A percentile compares a stretch with the other conserved stretches of the same genome.
phyloP scores from a whole-genome alignment of 129 eudicot species.

The Flaveria bidentis region DNA sequence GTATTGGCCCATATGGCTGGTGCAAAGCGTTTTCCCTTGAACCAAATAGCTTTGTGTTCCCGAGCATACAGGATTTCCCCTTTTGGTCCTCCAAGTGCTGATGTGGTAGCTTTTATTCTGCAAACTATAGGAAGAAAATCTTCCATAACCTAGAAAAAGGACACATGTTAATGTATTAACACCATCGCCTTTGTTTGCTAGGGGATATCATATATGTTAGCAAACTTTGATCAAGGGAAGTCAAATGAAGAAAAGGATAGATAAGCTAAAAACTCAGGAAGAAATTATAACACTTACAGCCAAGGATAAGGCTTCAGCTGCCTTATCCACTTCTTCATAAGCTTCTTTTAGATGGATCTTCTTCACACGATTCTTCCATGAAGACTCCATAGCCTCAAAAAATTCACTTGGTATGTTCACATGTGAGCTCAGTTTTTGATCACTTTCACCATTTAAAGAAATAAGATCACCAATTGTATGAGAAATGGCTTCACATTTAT shows the following conservation, averaged over 20 bases:
- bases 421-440: constrained; percentile 58
- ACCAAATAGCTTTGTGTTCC: constrained; percentile 93
- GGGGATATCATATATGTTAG: constrained; percentile 18
- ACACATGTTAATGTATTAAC: constrained; percentile 12
- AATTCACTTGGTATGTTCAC: constrained; percentile 67
- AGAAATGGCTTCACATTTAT: constrained; percentile 69
- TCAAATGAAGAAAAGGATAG: constrained; percentile 9
- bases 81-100: constrained; percentile 86
- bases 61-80: constrained; percentile 91
- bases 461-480: constrained; percentile 72
- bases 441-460: constrained; percentile 70
- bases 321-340: constrained; percentile 72
- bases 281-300: constrained; percentile 55
- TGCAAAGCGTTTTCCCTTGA: constrained; percentile 82
- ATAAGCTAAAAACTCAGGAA: not conserved
- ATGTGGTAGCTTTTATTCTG: constrained; percentile 75
- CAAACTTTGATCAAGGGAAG: constrained; percentile 4
- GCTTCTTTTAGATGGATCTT: constrained; percentile 78
- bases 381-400: constrained; percentile 89
- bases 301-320: constrained; percentile 69
- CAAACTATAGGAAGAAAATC: constrained; percentile 79
- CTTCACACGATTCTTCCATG: constrained; percentile 94
- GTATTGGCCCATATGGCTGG: constrained; percentile 84
- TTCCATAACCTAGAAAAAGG: constrained; percentile 58
- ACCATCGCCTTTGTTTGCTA: constrained; percentile 16